Evolutionary conservation across 176 grass and related monocot genomes (phyloP), one percentile per base, ranked within the genome.

Genomic region (Tillandsia fasciculata): DNA sequence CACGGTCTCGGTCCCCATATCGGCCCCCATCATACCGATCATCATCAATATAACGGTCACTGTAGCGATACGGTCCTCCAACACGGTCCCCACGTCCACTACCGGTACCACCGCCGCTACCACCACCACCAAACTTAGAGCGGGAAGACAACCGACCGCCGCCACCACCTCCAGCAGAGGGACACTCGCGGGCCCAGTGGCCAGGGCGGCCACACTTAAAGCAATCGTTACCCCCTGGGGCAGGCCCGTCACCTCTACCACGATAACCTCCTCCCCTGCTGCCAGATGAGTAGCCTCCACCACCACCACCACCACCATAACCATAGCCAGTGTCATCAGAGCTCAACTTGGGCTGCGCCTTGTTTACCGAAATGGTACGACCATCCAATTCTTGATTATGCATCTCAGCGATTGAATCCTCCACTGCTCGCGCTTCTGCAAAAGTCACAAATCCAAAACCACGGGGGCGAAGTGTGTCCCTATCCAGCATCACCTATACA

Each of bases 371-470:
- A 79, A 99, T 99, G 53, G 78, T 87, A 12, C 95, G 80, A 1
- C 95, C 95, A 78, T 99, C 87, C 48, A 99, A 66, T 67, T 99
- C 87, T 72, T 54, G 68, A 61, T 90, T 87, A 79, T 99, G 90
- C 95, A 99, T 99, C 67, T 79, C 89, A 26, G 66, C 67, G 64
- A 99, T 99, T 8, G 95, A 84, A 78, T 64, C 84, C 65, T 99
- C 89, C 66, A 84, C 84, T 72, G 90, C 84, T 54, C 76, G 74
- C 26, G 84, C 78, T 77, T 94, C 87, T 0, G 82, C 83, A 74
- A 93, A 99, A 20, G 90, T 99, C 54, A 99, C 89, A 82, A 99
- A 99, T 75, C 95, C 95, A 81, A 99, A 99, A 26, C 95, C 95
- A 50, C 90, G 87, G 53, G 95, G 91, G 26, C 95, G 86, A 28